Conservation (phyloP, 192 early-diverging fungal species). For the Mortierella antarctica region DNA sequence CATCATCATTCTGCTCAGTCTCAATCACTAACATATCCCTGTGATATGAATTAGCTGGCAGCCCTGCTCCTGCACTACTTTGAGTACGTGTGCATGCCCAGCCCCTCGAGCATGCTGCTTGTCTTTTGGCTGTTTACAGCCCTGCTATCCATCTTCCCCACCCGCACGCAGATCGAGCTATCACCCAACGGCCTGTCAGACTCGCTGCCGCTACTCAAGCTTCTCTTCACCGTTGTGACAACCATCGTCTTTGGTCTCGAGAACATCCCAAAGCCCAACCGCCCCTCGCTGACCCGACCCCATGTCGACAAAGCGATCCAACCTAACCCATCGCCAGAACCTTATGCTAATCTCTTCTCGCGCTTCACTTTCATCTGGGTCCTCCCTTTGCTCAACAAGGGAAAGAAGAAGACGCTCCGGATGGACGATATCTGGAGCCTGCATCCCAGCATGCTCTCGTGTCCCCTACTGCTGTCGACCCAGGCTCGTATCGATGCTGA, state of each 20-base stretch:
- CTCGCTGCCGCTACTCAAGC: conserved; percentile 37
- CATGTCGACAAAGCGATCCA: not conserved
- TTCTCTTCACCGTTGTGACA: conserved; percentile 30
- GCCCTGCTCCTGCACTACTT: conserved; percentile 14
- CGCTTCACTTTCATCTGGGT: conserved; percentile 53
- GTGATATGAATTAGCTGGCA: not conserved
- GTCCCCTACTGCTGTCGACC: conserved; percentile 25
- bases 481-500: conserved; percentile 30
- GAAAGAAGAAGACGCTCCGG: conserved; percentile 22
- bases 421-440: conserved; percentile 42
- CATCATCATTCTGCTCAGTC: not conserved
- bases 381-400: conserved; percentile 37
- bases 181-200: conserved; percentile 13
- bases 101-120: conserved; percentile 57
- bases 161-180: conserved; percentile 49
- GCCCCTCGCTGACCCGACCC: conserved; percentile 30
- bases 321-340: conserved; percentile 33
- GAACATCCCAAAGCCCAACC: conserved; percentile 42
- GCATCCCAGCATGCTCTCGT: conserved; percentile 26
- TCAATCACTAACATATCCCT: too few species aligned
- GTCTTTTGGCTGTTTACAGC: conserved; percentile 62
- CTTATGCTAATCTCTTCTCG: conserved; percentile 28
- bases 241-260: conserved; percentile 55
- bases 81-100: conserved; percentile 33
- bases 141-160: conserved; percentile 34